Evolutionary conservation across 305 asterid species (phyloP).

Genomic region (Nicotiana rustica): DNA sequence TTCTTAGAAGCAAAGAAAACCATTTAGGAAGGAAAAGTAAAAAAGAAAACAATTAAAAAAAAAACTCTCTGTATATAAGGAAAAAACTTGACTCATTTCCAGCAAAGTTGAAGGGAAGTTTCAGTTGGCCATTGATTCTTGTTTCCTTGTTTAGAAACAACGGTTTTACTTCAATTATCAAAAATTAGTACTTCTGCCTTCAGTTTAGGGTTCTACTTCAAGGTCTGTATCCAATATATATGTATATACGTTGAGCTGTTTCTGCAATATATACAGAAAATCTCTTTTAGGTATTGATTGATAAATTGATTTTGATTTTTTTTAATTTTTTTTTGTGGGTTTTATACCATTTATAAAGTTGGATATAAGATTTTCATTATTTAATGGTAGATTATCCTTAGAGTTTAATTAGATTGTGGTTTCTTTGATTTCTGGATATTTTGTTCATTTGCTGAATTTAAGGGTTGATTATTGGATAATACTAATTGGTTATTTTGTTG

Average conservation of each 20-base stretch:
- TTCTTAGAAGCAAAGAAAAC: not conserved
- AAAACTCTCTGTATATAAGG: no score
- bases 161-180: constrained; percentile 49
- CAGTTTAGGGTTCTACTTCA: constrained; percentile 36
- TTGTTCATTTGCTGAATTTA: not conserved
- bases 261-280: no score
- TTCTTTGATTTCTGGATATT: not conserved
- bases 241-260: not conserved
- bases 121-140: not conserved
- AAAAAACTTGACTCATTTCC: no score
- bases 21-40: no score
- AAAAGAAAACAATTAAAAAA: no score
- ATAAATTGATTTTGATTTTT: no score
- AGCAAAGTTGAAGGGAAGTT: no score
- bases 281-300: not conserved
- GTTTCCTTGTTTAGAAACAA: constrained; percentile 52
- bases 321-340: not conserved
- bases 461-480: not conserved
- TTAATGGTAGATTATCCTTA: not conserved
- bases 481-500: not conserved
- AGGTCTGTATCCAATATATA: not conserved
- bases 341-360: not conserved
- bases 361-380: not conserved
- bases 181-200: constrained; percentile 39
- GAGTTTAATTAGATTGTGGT: not conserved